phyloP scores from a whole-genome alignment of 2,329 filamentous ascomycete species.

The Scytalidium lignicola region DNA sequence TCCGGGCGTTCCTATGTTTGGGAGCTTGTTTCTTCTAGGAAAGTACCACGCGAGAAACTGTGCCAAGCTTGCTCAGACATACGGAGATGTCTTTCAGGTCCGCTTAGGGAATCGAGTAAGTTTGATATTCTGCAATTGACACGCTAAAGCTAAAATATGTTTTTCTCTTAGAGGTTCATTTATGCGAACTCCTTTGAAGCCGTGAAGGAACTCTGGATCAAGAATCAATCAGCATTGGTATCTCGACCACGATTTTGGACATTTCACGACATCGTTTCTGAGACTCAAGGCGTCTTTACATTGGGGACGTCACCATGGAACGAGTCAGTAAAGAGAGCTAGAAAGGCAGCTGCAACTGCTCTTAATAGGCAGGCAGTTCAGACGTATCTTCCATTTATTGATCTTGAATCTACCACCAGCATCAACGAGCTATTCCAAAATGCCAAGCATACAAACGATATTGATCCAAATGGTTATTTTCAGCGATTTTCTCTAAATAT shows the following conservation, averaged over 20 bases:
- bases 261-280: conserved; percentile 47
- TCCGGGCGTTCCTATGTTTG: conserved; percentile 44
- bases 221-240: conserved; percentile 44
- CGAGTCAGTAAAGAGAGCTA: conserved; percentile 46
- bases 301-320: conserved; percentile 51
- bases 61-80: conserved; percentile 44
- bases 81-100: conserved; percentile 45
- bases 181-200: conserved; percentile 46
- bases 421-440: conserved; percentile 41
- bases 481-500: conserved; percentile 50
- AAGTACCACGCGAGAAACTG: conserved; percentile 49
- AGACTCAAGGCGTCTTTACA: conserved; percentile 46
- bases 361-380: conserved; percentile 40
- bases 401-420: conserved; percentile 47
- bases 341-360: conserved; percentile 44
- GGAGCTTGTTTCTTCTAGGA: conserved; percentile 45
- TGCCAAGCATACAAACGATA: conserved; percentile 34
- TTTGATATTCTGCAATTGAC: neutral
- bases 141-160: too few relatives aligned
- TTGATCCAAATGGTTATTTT: conserved; percentile 44
- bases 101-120: conserved; percentile 41
- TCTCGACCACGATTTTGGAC: conserved; percentile 46
- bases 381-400: conserved; percentile 47
- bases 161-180: conserved; percentile 30
- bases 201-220: conserved; percentile 44